Percentiles rank a stretch among this genome's conserved stretches.
These are phyloP conservation scores for Trichoderma guizhouense DNA, from an alignment of 2,329 filamentous ascomycete species.

Conservation along the genomic window DNA sequence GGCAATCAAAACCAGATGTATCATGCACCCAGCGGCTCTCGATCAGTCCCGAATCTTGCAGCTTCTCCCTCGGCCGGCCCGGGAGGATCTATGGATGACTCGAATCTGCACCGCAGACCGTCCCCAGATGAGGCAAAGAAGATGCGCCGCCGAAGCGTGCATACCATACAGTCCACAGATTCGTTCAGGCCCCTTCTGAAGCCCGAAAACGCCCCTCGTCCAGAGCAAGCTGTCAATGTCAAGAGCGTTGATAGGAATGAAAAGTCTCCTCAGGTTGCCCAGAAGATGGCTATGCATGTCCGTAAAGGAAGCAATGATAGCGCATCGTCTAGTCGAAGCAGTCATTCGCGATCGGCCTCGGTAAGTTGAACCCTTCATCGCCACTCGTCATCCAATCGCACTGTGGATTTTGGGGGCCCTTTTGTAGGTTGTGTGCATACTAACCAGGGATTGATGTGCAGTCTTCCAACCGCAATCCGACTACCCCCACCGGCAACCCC, in stretches of 20 bases:
- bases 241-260: background rate
- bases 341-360: conserved; percentile 59
- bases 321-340: conserved; percentile 55
- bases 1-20: conserved; percentile 31
- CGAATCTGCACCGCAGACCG: conserved; percentile 56
- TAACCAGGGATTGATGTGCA: conserved; percentile 48
- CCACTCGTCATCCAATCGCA: conserved; percentile 44
- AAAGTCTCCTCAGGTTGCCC: conserved; percentile 6
- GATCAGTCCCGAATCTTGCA: conserved; percentile 44
- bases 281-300: conserved; percentile 29
- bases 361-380: conserved; percentile 49
- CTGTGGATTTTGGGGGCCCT: conserved; percentile 1
- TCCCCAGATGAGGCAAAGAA: conserved; percentile 68
- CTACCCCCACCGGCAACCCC: conserved; percentile 52
- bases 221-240: background rate
- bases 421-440: conserved; percentile 32
- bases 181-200: conserved; percentile 21
- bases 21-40: conserved; percentile 28
- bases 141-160: conserved; percentile 79
- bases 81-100: conserved; percentile 64
- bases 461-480: conserved; percentile 58
- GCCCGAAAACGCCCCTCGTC: background rate
- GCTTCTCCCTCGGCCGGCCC: conserved; percentile 40
- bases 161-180: conserved; percentile 50
- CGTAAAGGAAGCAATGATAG: conserved; percentile 64